A percentile compares a stretch with the other conserved stretches of the same genome.
phyloP scores from a whole-genome alignment of 371 early-diverging fungal genomes.

The Conidiobolus coronatus region DNA sequence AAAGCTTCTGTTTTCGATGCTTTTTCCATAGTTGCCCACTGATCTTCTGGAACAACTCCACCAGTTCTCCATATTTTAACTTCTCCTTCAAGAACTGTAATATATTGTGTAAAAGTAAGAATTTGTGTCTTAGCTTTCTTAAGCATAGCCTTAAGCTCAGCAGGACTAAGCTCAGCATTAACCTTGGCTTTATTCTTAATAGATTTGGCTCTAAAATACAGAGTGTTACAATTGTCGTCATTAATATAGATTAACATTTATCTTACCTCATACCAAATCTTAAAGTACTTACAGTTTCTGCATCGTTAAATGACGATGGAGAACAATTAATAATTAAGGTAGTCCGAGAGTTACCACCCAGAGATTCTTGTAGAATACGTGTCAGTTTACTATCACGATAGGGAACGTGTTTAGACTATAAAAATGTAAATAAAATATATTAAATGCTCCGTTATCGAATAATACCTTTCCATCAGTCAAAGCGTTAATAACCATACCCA shows the following conservation, averaged over 20 bases:
- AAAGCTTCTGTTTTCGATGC: constrained; percentile 10
- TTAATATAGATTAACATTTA: not conserved
- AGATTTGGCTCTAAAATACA: constrained; percentile 64
- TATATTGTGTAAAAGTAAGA: constrained; percentile 54
- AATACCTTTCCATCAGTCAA: constrained; percentile 73
- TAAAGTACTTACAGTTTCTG: constrained; percentile 85
- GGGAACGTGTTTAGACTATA: constrained; percentile 79
- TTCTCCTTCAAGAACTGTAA: constrained; percentile 66
- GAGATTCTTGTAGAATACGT: constrained; percentile 91
- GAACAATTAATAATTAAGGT: constrained; percentile 94
- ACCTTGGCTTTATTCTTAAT: constrained; percentile 98
- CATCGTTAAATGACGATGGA: constrained; percentile 85
- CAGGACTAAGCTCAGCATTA: constrained; percentile 80
- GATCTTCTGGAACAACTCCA: constrained; percentile 28
- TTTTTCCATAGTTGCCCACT: constrained; percentile 46
- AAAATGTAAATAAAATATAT: constrained; percentile 4
- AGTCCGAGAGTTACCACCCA: constrained; percentile 94
- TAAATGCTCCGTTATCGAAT: not conserved
- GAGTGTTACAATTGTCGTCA: too few species aligned
- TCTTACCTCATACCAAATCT: constrained; percentile 76
- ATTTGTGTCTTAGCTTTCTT: constrained; percentile 68
- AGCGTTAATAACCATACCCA: constrained; percentile 98
- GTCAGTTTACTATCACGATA: constrained; percentile 98
- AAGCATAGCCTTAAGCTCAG: constrained; percentile 77
- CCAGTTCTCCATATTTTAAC: constrained; percentile 65